Evolutionary conservation across 768 basidiomycete genomes (phyloP).

Genomic region (Macrocybe gigantea): DNA sequence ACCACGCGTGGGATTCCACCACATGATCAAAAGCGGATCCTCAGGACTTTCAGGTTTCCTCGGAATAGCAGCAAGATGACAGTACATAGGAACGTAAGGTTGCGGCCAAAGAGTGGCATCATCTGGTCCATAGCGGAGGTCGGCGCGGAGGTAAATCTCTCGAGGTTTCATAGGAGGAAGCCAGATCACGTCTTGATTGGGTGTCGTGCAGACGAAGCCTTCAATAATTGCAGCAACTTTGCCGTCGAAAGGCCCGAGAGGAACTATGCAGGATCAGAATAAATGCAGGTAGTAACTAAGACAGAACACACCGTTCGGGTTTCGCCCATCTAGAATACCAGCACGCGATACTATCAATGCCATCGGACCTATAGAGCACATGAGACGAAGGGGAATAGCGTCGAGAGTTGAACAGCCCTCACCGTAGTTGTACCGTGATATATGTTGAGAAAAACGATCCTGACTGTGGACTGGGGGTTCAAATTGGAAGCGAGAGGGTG

Average conservation of each 20-base stretch:
- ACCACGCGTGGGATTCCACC: neutral
- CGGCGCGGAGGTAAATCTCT: neutral
- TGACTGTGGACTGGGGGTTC: too few species aligned
- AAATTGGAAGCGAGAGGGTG: too few species aligned
- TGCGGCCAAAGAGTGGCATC: neutral
- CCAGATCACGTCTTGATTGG: neutral
- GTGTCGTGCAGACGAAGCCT: neutral
- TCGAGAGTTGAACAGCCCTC: too few species aligned
- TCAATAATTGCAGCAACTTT: neutral
- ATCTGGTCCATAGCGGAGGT: neutral
- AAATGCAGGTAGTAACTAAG: too few species aligned
- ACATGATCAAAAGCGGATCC: neutral
- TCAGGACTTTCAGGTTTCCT: neutral
- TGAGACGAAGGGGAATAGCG: too few species aligned
- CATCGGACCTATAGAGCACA: too few species aligned
- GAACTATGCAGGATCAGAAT: neutral
- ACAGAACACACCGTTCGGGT: too few species aligned
- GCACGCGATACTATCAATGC: too few species aligned
- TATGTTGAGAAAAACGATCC: too few species aligned
- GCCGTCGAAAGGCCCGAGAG: neutral
- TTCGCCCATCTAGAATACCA: too few species aligned
- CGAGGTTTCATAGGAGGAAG: neutral
- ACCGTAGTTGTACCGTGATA: too few species aligned
- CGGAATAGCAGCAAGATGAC: neutral
- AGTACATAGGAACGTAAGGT: neutral